Percentiles rank a stretch among this genome's conserved stretches.
Evolutionary conservation across 768 basidiomycete genomes (phyloP).

Genomic region (Holtermannia corniformis): DNA sequence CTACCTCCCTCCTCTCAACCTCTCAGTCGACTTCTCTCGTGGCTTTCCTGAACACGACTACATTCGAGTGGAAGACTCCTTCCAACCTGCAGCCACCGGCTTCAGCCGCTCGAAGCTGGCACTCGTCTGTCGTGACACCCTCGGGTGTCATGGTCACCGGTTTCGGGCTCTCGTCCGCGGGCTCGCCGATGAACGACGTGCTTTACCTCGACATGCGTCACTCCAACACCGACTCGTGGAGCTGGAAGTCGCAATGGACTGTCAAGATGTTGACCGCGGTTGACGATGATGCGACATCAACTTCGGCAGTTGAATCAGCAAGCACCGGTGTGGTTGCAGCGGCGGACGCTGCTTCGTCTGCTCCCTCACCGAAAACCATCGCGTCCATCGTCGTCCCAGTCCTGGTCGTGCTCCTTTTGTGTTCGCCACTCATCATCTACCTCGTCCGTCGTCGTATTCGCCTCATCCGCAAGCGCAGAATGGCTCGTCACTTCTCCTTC

Average conservation of each 20-base stretch:
- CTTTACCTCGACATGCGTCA: slow-evolving; percentile 38
- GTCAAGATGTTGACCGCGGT: slow-evolving; percentile 19
- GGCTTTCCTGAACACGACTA: slow-evolving; percentile 36
- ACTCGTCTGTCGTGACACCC: slow-evolving; percentile 35
- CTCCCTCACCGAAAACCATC: slow-evolving; percentile 12
- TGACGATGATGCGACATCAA: not conserved
- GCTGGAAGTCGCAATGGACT: slow-evolving; percentile 37
- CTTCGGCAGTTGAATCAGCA: not conserved
- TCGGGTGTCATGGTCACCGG: slow-evolving; percentile 40
- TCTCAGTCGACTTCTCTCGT: slow-evolving; percentile 24
- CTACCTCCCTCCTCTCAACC: slow-evolving; percentile 3
- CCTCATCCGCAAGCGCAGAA: slow-evolving; percentile 27
- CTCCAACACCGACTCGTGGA: slow-evolving; percentile 23
- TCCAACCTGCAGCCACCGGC: slow-evolving; percentile 34
- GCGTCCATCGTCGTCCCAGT: slow-evolving; percentile 26
- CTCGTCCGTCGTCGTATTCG: slow-evolving; percentile 24
- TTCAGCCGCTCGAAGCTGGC: slow-evolving; percentile 32
- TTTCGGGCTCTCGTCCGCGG: slow-evolving; percentile 26
- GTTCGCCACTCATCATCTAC: slow-evolving; percentile 26
- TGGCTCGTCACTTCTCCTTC: slow-evolving; percentile 35
- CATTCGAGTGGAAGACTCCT: slow-evolving; percentile 36
- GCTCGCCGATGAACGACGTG: slow-evolving; percentile 26
- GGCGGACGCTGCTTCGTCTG: slow-evolving; percentile 1
- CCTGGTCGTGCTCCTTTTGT: slow-evolving; percentile 18
- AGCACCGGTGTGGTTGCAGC: slow-evolving; percentile 5